Conservation (phyloP, 23 red algal species). For the Gracilaria gracilis region DNA sequence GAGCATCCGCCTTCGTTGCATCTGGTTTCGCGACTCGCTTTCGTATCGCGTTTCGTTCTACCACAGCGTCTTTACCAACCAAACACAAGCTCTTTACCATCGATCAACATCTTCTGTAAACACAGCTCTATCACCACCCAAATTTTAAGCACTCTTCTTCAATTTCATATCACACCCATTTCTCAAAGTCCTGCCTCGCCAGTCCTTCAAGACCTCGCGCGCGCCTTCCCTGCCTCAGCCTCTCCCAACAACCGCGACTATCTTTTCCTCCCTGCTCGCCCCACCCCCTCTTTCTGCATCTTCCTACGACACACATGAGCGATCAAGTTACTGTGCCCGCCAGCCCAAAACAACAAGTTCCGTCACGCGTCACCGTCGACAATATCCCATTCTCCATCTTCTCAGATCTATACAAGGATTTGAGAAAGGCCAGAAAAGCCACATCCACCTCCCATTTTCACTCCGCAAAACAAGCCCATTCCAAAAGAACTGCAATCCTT, state of each 20-base stretch:
- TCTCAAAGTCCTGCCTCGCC: background rate
- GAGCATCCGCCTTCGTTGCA: too few relatives aligned
- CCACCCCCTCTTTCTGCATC: background rate
- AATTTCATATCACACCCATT: background rate
- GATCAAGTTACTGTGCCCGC: background rate
- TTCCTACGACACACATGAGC: background rate
- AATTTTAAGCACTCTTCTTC: background rate
- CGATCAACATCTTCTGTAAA: background rate
- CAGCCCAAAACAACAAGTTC: background rate
- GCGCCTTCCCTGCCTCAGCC: background rate
- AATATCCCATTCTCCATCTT: constrained; percentile 12
- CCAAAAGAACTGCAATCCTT: constrained; percentile 27
- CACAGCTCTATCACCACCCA: background rate
- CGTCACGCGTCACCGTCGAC: background rate
- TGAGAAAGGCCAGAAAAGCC: background rate
- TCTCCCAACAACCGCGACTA: background rate
- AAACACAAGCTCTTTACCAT: background rate
- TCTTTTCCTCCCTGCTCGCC: background rate
- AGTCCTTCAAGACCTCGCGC: background rate
- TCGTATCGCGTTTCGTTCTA: too few relatives aligned
- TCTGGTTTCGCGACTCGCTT: too few relatives aligned
- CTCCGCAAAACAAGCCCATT: background rate
- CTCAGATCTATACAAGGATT: background rate
- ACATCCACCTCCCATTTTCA: background rate
- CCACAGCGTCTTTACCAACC: background rate